Percentiles rank a stretch among this genome's conserved stretches.
These are phyloP conservation scores for Volvox reticuliferus DNA, from an alignment of 139 green algal species.

Conservation along the genomic window DNA sequence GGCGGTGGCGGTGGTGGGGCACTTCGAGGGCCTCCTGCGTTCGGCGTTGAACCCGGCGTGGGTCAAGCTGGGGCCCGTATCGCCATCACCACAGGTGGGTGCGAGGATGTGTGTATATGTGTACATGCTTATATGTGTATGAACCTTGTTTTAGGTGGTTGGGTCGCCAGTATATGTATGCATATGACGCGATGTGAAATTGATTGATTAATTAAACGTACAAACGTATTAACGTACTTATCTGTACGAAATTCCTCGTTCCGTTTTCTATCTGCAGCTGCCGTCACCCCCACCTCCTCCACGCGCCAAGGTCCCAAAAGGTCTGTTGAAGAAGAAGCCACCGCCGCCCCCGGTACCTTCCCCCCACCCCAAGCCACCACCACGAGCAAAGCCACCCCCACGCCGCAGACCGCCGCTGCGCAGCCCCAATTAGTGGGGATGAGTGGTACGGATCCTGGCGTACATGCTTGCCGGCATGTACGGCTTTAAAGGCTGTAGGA, in stretches of 20 bases:
- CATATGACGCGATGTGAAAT: too few relatives aligned
- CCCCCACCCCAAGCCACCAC: background rate
- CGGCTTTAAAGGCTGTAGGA: too few relatives aligned
- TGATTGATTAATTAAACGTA: too few relatives aligned
- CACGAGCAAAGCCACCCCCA: background rate
- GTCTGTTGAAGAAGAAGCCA: background rate
- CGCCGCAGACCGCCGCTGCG: background rate
- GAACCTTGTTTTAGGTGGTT: background rate
- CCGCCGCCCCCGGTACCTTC: too few relatives aligned
- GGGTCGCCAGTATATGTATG: background rate
- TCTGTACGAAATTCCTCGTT: background rate
- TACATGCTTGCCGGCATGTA: background rate
- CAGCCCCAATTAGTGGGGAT: too few relatives aligned
- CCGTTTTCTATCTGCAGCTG: background rate
- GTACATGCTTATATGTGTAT: background rate
- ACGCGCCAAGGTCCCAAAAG: too few relatives aligned
- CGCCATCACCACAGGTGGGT: background rate
- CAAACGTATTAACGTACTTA: background rate
- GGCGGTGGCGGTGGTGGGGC: slow-evolving; percentile 75
- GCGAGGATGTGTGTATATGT: background rate
- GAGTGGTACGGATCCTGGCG: background rate
- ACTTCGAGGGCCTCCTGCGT: slow-evolving; percentile 63
- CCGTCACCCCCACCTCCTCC: background rate
- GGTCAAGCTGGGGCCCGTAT: background rate
- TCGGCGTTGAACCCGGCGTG: slow-evolving; percentile 63